Percentiles rank a stretch among this genome's conserved stretches.
Evolutionary conservation across 441 rosid genomes (phyloP).

Genomic region (Populus tomentosa): DNA sequence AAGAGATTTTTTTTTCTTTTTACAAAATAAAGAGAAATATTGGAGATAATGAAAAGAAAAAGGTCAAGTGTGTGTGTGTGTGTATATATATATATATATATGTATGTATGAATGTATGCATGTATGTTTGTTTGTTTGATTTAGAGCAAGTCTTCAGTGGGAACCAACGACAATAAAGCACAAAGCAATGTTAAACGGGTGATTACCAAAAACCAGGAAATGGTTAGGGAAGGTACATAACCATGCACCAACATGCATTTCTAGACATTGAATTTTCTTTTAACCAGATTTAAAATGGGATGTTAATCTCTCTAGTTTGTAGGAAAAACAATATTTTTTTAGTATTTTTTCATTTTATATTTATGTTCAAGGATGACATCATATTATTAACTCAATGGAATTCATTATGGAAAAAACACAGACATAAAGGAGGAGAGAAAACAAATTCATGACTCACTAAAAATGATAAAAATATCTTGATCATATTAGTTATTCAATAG

Average conservation of each 20-base stretch:
- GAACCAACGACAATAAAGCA: slow-evolving; percentile 25
- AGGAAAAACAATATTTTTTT: no score
- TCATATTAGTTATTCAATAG: no score
- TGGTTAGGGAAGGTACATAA: no score
- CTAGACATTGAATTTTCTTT: neutral
- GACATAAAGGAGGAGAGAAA: no score
- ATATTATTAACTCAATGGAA: no score
- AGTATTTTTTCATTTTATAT: no score
- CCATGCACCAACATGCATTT: neutral
- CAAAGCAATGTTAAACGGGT: neutral
- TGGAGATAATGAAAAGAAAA: neutral
- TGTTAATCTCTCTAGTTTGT: neutral
- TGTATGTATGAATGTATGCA: no score
- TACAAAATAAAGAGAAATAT: neutral
- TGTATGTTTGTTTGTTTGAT: neutral
- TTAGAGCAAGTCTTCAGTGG: slow-evolving; percentile 37
- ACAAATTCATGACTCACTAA: no score
- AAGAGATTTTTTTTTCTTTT: neutral
- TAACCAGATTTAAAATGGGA: neutral
- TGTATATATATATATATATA: no score
- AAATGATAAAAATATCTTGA: no score
- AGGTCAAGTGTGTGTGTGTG: no score
- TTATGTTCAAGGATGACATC: neutral
- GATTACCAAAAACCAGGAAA: neutral
- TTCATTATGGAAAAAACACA: no score